Conservation (phyloP, 305 asterid species). For the Fraxinus angustifolia region DNA sequence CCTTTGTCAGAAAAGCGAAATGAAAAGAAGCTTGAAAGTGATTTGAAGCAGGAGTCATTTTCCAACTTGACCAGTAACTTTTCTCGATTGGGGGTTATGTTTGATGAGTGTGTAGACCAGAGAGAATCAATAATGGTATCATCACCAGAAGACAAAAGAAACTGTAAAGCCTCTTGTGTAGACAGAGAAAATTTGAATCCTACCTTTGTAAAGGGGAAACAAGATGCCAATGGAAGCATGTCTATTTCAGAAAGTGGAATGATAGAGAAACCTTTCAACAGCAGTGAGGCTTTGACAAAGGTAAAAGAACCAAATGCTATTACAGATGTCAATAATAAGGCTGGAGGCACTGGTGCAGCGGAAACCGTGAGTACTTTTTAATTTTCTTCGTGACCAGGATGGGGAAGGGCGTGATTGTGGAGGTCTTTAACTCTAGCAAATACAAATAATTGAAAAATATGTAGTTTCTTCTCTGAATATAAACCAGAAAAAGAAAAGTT, state of each 20-base stretch:
- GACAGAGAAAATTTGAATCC: conserved; percentile 62
- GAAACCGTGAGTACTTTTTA: conserved; percentile 45
- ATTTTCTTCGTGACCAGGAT: conserved; percentile 10
- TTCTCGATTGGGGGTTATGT: conserved; percentile 66
- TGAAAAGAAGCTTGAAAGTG: conserved; percentile 71
- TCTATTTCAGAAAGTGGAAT: conserved; percentile 31
- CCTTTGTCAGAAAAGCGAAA: conserved; percentile 83
- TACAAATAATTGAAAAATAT: neutral
- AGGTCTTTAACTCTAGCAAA: neutral
- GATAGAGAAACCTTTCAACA: conserved; percentile 25
- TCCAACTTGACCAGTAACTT: conserved; percentile 50
- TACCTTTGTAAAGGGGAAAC: conserved; percentile 27
- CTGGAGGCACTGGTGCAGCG: conserved; percentile 29
- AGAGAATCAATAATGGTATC: conserved; percentile 27
- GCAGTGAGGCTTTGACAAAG: conserved; percentile 26
- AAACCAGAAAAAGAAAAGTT: conserved; percentile 8
- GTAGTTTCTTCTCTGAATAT: neutral
- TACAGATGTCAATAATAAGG: conserved; percentile 29
- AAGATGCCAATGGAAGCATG: conserved; percentile 27
- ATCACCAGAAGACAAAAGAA: conserved; percentile 31
- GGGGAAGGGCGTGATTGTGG: conserved; percentile 17
- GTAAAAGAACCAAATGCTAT: conserved; percentile 27
- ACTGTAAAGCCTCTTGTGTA: conserved; percentile 29
- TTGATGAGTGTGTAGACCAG: conserved; percentile 51
- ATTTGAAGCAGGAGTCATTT: conserved; percentile 41